Evolutionary conservation across 805 yeast species (phyloP), one percentile per base, ranked within the genome.

Genomic region (Cyberlindnera americana): DNA sequence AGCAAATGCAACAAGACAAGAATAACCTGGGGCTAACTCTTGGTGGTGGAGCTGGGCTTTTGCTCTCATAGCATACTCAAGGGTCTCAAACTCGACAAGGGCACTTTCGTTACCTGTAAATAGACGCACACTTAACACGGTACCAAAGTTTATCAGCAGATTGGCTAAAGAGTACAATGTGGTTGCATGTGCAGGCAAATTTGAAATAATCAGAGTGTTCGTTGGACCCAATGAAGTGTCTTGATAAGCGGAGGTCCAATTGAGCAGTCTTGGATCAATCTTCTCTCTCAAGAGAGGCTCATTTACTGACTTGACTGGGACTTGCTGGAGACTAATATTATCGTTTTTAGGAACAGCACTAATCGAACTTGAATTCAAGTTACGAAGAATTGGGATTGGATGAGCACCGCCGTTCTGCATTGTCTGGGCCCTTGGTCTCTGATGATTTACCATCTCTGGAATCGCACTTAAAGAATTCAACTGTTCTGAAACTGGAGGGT

Each of bases 1-100:
- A 4, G 96, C 97, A 70, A 88, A 93, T 0, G 90, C 86, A 27
- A 88, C 86, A 28, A 77, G 67, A 57, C 93, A 77, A 14, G 83
- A 77, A 19, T 76, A 70, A 4, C 95, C 95, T 3, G 91, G 86
- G 45, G 80, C 75, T 28, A 91, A 69, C 54, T 91, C 96, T 48
- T 81, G 79, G 47, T 89, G 95, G 54, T 84, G 87, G 55, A 90
- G 73, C 35, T 72, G 77, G 13, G 86, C 83, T 55, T 81, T 80
- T 37, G 96, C 88, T 34, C 72, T 74, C 70, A 85, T 78, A 8
- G 99, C 95, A 23, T 78, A 67, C 37, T 87, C 95, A 6, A 83
- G 63, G 19, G 74, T 66, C 4, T 74, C 72, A 60, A 86, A 90
- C 59, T 85, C 93, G 17, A 86, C 82, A 41, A 89, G 68, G 2